phyloP scores from a whole-genome alignment of 192 early-diverging fungal species.

The Chytriomyces sp. region DNA sequence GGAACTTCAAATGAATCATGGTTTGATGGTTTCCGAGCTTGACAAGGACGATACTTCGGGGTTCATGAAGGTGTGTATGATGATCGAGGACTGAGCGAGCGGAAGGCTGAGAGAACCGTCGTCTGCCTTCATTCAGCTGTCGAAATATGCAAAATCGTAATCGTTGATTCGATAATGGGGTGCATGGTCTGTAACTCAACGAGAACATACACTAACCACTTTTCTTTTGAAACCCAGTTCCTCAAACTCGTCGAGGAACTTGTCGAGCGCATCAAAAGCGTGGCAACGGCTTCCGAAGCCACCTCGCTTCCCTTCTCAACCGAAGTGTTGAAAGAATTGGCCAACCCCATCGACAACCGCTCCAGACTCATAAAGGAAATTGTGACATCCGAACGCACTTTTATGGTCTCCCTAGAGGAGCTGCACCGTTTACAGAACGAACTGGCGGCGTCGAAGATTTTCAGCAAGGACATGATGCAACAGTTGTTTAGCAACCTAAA shows the following conservation, averaged over 20 bases:
- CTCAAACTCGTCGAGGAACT: slow-evolving; percentile 82
- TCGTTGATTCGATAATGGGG: background rate
- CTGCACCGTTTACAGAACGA: slow-evolving; percentile 55
- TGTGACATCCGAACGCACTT: slow-evolving; percentile 90
- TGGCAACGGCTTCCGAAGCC: slow-evolving; percentile 59
- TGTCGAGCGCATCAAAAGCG: slow-evolving; percentile 73
- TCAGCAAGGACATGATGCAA: slow-evolving; percentile 77
- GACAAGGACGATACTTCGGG: slow-evolving; percentile 95
- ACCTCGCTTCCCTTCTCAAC: slow-evolving; percentile 46
- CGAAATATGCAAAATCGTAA: background rate
- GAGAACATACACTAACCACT: slow-evolving; percentile 13
- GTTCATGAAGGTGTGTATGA: slow-evolving; percentile 82
- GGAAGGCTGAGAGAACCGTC: background rate
- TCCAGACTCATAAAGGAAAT: slow-evolving; percentile 85
- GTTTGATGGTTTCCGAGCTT: slow-evolving; percentile 82
- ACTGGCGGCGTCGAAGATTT: slow-evolving; percentile 58
- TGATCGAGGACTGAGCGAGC: background rate
- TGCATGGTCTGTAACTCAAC: background rate
- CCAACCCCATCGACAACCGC: slow-evolving; percentile 79
- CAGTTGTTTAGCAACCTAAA: slow-evolving; percentile 92
- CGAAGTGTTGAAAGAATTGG: slow-evolving; percentile 13
- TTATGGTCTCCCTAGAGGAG: slow-evolving; percentile 85
- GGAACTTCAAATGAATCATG: slow-evolving; percentile 61
- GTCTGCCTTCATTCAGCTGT: background rate
- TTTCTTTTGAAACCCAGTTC: slow-evolving; percentile 58